These are phyloP conservation scores for Psilocybe subaeruginosa DNA, from an alignment of 768 basidiomycete species.

Conservation along the genomic window DNA sequence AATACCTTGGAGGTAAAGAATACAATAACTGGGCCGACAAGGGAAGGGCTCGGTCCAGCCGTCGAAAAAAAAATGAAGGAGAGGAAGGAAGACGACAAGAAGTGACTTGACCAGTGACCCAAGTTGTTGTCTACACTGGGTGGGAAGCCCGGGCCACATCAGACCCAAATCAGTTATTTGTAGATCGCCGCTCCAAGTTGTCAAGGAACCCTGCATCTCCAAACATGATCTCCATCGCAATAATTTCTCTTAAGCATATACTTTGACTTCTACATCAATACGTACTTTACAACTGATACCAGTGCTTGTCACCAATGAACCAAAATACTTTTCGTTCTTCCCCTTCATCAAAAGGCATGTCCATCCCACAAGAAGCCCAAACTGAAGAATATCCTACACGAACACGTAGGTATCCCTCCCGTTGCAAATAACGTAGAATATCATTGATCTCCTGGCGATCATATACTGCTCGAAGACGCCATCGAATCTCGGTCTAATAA, in stretches of 20 bases:
- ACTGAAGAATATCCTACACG: constrained; percentile 26
- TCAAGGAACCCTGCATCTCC: constrained; percentile 20
- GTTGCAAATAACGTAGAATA: constrained; percentile 53
- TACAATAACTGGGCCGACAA: constrained; percentile 33
- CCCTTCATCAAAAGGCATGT: constrained; percentile 45
- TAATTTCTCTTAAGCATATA: background rate
- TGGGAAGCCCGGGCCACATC: background rate
- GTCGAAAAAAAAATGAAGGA: constrained; percentile 26
- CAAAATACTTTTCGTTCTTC: constrained; percentile 58
- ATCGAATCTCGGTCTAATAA: constrained; percentile 65
- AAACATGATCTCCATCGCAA: constrained; percentile 9
- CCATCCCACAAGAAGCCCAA: constrained; percentile 23
- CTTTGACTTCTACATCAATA: constrained; percentile 8
- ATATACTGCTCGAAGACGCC: constrained; percentile 72
- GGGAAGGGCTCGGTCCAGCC: constrained; percentile 26
- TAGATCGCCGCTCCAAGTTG: constrained; percentile 17
- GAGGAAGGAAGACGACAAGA: constrained; percentile 1
- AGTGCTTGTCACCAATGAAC: constrained; percentile 60
- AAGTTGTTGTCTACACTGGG: background rate
- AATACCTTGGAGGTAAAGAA: background rate
- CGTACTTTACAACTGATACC: constrained; percentile 61
- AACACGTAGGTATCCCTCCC: constrained; percentile 51
- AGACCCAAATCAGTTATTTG: constrained; percentile 7
- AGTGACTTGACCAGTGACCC: background rate
- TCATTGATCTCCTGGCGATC: constrained; percentile 77